Evolutionary conservation across 768 basidiomycete genomes (phyloP).

Genomic region (Lenzites betulinus): DNA sequence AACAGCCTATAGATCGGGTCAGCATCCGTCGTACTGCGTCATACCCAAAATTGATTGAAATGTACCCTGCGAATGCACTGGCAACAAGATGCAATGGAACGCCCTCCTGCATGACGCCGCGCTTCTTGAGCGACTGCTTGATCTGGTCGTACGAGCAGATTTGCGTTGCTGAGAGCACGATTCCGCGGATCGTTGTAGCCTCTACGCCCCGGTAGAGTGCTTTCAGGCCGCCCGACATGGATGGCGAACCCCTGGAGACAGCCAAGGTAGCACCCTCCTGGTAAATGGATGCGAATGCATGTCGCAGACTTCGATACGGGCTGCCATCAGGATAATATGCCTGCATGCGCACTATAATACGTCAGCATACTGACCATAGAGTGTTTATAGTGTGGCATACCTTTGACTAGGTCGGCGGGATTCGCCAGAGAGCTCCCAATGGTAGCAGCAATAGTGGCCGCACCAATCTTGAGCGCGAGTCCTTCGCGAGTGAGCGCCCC

Average conservation of each 20-base stretch:
- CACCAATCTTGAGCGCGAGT: slow-evolving; percentile 35
- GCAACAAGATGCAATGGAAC: slow-evolving; percentile 35
- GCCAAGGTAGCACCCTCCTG: slow-evolving; percentile 28
- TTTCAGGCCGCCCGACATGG: slow-evolving; percentile 27
- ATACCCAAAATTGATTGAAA: background rate
- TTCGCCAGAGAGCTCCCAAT: slow-evolving; percentile 39
- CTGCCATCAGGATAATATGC: slow-evolving; percentile 37
- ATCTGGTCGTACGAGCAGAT: slow-evolving; percentile 40
- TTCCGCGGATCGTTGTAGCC: slow-evolving; percentile 37
- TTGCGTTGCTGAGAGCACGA: slow-evolving; percentile 38
- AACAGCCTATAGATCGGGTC: slow-evolving; percentile 27
- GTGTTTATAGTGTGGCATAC: slow-evolving; percentile 8
- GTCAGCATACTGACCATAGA: background rate
- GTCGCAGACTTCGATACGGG: slow-evolving; percentile 35
- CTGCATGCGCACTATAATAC: slow-evolving; percentile 38
- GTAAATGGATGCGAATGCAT: slow-evolving; percentile 36
- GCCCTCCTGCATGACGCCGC: slow-evolving; percentile 37
- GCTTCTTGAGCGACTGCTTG: slow-evolving; percentile 36
- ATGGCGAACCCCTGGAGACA: slow-evolving; percentile 8
- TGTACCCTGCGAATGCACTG: slow-evolving; percentile 37
- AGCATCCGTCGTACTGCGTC: background rate
- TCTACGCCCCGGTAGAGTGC: slow-evolving; percentile 37
- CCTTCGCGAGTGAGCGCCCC: slow-evolving; percentile 35
- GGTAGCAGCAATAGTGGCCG: slow-evolving; percentile 35
- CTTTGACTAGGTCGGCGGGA: slow-evolving; percentile 40